These are phyloP conservation scores for Eucalyptus marginata DNA, from an alignment of 345 rosid species.

Conservation along the genomic window DNA sequence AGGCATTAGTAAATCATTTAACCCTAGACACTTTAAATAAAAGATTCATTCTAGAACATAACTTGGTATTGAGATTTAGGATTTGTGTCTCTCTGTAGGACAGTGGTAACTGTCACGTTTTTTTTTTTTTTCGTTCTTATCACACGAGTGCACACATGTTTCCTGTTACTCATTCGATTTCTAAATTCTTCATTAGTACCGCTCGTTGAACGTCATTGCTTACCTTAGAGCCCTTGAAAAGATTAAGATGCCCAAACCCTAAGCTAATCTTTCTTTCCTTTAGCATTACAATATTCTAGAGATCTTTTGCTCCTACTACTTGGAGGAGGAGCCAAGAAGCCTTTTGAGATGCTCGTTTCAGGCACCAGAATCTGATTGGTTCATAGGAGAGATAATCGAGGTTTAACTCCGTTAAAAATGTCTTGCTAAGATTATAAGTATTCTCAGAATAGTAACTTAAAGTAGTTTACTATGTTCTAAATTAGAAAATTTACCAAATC, in stretches of 20 bases:
- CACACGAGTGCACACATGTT: neutral
- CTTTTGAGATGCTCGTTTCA: neutral
- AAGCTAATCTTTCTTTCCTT: neutral
- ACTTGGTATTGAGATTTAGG: neutral
- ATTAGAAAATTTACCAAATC: neutral
- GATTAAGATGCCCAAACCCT: neutral
- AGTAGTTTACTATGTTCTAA: neutral
- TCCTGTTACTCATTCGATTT: neutral
- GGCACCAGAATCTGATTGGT: neutral
- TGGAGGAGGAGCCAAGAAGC: neutral
- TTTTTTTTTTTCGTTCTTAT: neutral
- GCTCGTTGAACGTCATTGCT: neutral
- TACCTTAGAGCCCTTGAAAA: neutral
- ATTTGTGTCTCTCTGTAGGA: neutral
- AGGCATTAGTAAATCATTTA: neutral
- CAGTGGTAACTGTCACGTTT: neutral
- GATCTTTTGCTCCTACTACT: neutral
- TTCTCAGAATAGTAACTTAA: neutral
- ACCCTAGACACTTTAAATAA: neutral
- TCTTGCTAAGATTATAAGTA: neutral
- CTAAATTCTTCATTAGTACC: neutral
- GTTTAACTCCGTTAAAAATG: neutral
- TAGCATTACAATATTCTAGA: neutral
- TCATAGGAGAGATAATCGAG: neutral
- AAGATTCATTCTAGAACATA: neutral